Base-by-base conservation (phyloP, 1,139 yeast species). In the Diutina siamensis region DNA sequence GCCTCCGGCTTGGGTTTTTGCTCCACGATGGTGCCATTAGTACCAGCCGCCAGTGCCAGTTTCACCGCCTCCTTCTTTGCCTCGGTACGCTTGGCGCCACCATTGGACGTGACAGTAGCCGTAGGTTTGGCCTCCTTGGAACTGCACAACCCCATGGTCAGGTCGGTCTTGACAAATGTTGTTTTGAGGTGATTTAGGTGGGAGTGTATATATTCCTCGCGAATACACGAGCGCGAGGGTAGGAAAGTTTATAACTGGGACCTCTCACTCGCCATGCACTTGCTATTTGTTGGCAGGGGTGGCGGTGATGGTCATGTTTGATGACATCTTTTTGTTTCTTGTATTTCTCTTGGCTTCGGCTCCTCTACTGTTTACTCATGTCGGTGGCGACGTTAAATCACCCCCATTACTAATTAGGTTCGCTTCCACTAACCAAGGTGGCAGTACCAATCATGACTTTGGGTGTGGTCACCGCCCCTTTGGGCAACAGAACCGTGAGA, bases 51-150 rank as follows among this genome's bases (percentile, higher is more conserved):
- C 13, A 13, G 15, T 4, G 25, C 18, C 40, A 13, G 40, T 27
- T 35, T 20, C 27, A 22, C n/a, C 18, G 20, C 40, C 28, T 35
- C 40, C 27, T 35, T 21, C 22, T 35, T 21, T 13, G 42, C 42
- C 21, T 2, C 21, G 20, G 28, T 17, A n/a, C 32, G 28, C 22
- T 38, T 38, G 31, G 42, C 31, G 12, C 31, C 32, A 27, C 32
- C 42, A 25, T 22, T 38, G n/a, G 12, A 31, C 13, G 13, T 20
- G 28, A 32, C 31, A 15, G 42, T 15, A 9, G 10, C n/a, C 13
- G 34, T 13, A 7, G 42, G 42, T 25, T 38, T 38, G 18, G 42
- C 31, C 42, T 38, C 42, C 42, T 38, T 38, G 3, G 42, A 38
- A 38, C 21, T 15, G 21, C 42, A 38, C 32, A 38, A 38, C 42